Conservation (phyloP, 2,329 filamentous ascomycete species). For the Myriosclerotinia curreyana region DNA sequence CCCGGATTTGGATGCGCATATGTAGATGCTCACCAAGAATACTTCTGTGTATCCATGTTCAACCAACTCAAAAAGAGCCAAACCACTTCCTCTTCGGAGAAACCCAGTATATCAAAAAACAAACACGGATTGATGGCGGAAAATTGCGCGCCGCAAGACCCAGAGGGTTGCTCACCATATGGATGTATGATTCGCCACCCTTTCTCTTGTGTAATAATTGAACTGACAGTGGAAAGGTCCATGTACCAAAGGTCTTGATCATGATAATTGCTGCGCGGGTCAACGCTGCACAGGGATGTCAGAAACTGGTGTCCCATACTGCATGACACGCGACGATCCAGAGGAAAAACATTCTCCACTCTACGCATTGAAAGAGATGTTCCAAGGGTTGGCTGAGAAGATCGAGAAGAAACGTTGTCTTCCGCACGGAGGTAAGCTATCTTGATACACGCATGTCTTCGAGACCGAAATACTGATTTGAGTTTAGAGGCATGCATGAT, state of each 20-base stretch:
- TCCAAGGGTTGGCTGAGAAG: conserved; percentile 1
- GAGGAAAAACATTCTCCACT: conserved; percentile 1
- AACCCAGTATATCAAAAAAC: neutral
- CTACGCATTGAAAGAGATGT: conserved; percentile 3
- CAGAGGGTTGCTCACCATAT: neutral
- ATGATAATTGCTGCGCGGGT: conserved; percentile 3
- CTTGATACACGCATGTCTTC: neutral
- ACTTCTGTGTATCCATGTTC: neutral
- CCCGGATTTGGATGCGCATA: neutral
- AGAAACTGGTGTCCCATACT: neutral
- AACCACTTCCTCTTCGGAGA: neutral
- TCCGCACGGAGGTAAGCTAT: neutral
- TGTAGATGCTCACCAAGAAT: neutral
- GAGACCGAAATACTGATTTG: neutral
- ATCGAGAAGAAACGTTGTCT: neutral
- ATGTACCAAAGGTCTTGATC: neutral
- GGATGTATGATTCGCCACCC: neutral
- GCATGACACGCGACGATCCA: neutral
- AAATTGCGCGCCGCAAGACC: neutral
- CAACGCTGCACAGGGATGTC: neutral
- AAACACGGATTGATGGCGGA: neutral
- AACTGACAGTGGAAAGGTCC: conserved; percentile 1
- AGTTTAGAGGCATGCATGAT: conserved; percentile 10
- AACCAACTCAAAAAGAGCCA: neutral
- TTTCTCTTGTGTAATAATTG: neutral